A percentile compares a stretch with the other conserved stretches of the same genome.
phyloP scores from a whole-genome alignment of 2,329 filamentous ascomycete genomes.

The Pyrenophora teres region DNA sequence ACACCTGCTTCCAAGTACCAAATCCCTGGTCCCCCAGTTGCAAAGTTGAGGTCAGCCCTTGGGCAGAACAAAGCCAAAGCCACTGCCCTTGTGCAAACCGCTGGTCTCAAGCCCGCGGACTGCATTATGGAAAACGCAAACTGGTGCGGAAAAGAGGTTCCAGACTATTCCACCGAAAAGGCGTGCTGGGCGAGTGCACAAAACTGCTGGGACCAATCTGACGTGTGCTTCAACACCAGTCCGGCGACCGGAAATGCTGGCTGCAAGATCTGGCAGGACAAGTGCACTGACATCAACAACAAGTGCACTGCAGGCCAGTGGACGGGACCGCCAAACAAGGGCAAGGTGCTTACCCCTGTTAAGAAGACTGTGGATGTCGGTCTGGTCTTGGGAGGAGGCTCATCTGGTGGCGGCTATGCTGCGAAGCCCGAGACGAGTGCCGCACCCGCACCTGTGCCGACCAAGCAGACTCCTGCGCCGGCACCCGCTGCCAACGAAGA shows the following conservation, averaged over 20 bases:
- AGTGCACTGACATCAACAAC: conserved; percentile 58
- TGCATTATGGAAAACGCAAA: conserved; percentile 71
- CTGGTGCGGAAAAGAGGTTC: conserved; percentile 70
- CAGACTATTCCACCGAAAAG: conserved; percentile 58
- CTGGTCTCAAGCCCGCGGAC: conserved; percentile 59
- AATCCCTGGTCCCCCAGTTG: conserved; percentile 64
- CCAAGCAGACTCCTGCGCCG: conserved; percentile 1
- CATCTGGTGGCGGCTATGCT: conserved; percentile 16
- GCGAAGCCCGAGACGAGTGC: conserved; percentile 23
- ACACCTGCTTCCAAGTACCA: conserved; percentile 52
- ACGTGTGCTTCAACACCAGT: conserved; percentile 63
- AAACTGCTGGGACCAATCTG: conserved; percentile 60
- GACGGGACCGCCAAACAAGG: conserved; percentile 52
- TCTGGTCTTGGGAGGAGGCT: conserved; percentile 21
- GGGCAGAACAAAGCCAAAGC: conserved; percentile 7
- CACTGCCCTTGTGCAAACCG: conserved; percentile 42
- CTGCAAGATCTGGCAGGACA: conserved; percentile 66
- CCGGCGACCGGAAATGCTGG: conserved; percentile 63
- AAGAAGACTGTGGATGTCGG: conserved; percentile 40
- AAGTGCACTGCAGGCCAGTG: conserved; percentile 50
- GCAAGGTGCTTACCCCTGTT: conserved; percentile 45
- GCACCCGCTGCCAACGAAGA: too few relatives aligned
- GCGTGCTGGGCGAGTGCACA: conserved; percentile 62
- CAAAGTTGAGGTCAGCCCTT: conserved; percentile 47
- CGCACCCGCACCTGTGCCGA: neutral